These are phyloP conservation scores for Emergomyces africanus DNA, from an alignment of 2,329 filamentous ascomycete genomes.

Conservation along the genomic window DNA sequence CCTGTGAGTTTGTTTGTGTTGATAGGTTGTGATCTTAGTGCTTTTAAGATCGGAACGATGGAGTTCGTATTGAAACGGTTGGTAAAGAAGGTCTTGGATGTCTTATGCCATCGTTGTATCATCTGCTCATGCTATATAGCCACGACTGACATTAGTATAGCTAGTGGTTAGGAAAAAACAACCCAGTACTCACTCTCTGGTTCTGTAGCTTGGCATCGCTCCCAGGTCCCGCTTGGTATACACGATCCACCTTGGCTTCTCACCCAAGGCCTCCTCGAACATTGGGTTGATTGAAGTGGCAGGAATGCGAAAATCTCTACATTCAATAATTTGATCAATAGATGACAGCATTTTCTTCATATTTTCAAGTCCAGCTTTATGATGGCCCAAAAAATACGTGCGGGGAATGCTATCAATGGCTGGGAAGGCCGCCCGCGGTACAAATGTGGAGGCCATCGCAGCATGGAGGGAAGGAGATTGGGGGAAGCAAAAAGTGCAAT, in stretches of 20 bases:
- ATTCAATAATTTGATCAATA: constrained; percentile 85
- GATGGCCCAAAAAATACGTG: constrained; percentile 92
- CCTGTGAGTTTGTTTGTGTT: constrained; percentile 49
- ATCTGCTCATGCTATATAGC: constrained; percentile 34
- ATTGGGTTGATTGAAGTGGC: constrained; percentile 80
- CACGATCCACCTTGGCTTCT: constrained; percentile 63
- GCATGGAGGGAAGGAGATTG: neutral
- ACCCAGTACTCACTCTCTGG: constrained; percentile 25
- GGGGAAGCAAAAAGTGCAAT: neutral
- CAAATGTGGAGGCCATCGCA: constrained; percentile 39
- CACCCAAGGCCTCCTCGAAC: constrained; percentile 65
- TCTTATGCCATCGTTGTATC: constrained; percentile 42
- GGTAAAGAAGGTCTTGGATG: constrained; percentile 41
- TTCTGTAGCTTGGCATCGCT: constrained; percentile 27
- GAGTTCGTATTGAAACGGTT: constrained; percentile 26
- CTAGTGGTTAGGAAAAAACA: neutral
- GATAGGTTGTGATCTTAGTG: constrained; percentile 14
- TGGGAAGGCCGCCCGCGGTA: constrained; percentile 62
- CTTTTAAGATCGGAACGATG: constrained; percentile 36
- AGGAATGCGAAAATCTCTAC: constrained; percentile 83
- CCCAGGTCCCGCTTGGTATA: constrained; percentile 85
- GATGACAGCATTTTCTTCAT: constrained; percentile 71
- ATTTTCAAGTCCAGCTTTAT: constrained; percentile 63
- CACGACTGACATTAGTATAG: neutral
- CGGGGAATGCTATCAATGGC: constrained; percentile 63